Percentiles rank a stretch among this genome's conserved stretches.
phyloP scores from a whole-genome alignment of 1,284 basidiomycete genomes.

The Fomitiporia mediterranea region DNA sequence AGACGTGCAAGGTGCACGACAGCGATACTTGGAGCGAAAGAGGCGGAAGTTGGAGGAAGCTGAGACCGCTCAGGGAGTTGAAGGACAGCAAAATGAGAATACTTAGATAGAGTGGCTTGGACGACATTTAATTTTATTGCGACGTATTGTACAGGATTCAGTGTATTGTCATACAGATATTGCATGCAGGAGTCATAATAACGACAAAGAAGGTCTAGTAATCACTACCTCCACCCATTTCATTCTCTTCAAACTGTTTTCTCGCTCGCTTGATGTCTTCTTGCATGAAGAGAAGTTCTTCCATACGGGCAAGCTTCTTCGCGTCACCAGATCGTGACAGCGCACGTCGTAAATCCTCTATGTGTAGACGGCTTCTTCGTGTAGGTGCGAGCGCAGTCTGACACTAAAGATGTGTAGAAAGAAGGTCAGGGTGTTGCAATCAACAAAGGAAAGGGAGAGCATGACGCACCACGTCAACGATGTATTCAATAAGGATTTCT shows the following conservation, averaged over 20 bases:
- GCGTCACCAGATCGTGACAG: conserved; percentile 74
- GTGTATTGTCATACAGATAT: conserved; percentile 12
- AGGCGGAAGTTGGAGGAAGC: conserved; percentile 64
- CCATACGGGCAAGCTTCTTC: conserved; percentile 84
- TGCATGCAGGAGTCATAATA: neutral
- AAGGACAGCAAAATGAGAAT: neutral
- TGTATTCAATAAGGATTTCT: conserved; percentile 89
- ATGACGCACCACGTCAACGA: conserved; percentile 75
- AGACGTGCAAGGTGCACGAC: conserved; percentile 67
- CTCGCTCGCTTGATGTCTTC: conserved; percentile 88
- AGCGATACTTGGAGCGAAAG: conserved; percentile 78
- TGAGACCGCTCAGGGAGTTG: neutral
- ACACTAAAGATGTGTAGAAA: conserved; percentile 43
- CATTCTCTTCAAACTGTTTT: conserved; percentile 63
- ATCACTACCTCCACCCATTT: conserved; percentile 15
- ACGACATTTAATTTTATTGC: neutral
- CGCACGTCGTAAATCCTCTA: conserved; percentile 76
- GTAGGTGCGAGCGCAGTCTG: conserved; percentile 64
- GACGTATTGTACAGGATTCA: neutral
- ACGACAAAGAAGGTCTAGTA: neutral
- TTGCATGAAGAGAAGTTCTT: conserved; percentile 87
- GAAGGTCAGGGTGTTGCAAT: too few species aligned
- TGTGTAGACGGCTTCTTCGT: conserved; percentile 61
- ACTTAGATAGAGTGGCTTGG: neutral
- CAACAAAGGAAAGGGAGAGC: conserved; percentile 20